A percentile compares a stretch with the other conserved stretches of the same genome.
Conservation (phyloP, 768 basidiomycete genomes). For the Naganishia vaughanmartiniae region DNA sequence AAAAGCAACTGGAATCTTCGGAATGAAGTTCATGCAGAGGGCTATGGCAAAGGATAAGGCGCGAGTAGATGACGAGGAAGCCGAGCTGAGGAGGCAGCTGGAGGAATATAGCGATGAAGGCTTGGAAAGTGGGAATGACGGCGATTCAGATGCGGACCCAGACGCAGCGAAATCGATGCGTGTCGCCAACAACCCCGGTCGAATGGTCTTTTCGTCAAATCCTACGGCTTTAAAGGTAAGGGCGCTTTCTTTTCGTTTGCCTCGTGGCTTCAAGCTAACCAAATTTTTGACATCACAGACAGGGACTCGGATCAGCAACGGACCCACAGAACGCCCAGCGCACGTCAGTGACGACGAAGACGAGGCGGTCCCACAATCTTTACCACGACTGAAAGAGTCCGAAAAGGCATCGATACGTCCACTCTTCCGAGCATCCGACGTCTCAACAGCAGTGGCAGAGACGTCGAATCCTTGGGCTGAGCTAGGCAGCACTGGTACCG, state of each 20-base stretch:
- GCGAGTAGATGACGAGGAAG: slow-evolving; percentile 63
- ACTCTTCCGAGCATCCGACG: background rate
- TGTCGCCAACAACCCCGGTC: slow-evolving; percentile 53
- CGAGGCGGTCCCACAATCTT: background rate
- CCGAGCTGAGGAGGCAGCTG: slow-evolving; percentile 72
- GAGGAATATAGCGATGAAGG: slow-evolving; percentile 54
- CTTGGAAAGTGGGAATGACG: slow-evolving; percentile 48
- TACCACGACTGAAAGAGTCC: slow-evolving; percentile 1
- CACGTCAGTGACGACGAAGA: background rate
- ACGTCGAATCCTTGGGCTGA: slow-evolving; percentile 77
- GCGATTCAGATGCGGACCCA: slow-evolving; percentile 34
- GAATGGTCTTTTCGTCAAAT: slow-evolving; percentile 63
- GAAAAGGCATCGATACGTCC: slow-evolving; percentile 16
- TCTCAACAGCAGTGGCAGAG: background rate
- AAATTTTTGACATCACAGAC: background rate
- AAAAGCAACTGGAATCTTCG: slow-evolving; percentile 72
- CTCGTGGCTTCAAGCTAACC: background rate
- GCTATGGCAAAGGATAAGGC: slow-evolving; percentile 69
- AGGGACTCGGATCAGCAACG: slow-evolving; percentile 1
- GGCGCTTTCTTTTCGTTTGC: background rate
- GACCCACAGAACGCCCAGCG: background rate
- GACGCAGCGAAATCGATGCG: slow-evolving; percentile 36
- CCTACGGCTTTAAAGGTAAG: slow-evolving; percentile 16
- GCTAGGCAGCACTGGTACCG: slow-evolving; percentile 46
- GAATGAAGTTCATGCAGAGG: slow-evolving; percentile 99